Conservation (phyloP, 2,329 filamentous ascomycete genomes). For the Colletotrichum echinochloae region DNA sequence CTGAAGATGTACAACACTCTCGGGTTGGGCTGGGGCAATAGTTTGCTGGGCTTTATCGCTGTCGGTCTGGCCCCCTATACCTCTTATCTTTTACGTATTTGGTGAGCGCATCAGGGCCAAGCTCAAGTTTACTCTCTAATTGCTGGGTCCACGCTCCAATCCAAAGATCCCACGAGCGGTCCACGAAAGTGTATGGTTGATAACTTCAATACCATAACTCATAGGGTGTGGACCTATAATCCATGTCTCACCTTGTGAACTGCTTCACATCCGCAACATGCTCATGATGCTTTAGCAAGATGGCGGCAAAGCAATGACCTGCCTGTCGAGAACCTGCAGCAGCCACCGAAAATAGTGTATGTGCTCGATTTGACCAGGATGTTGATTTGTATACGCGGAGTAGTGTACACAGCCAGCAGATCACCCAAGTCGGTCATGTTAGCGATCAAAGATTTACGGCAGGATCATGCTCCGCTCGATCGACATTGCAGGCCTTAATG, state of each 20-base stretch:
- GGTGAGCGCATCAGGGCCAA: slow-evolving; percentile 51
- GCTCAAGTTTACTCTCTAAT: slow-evolving; percentile 35
- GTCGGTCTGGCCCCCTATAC: slow-evolving; percentile 53
- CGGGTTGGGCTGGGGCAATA: slow-evolving; percentile 58
- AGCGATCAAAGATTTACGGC: not conserved
- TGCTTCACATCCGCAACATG: too few relatives aligned
- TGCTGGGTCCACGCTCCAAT: too few relatives aligned
- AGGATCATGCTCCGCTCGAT: not conserved
- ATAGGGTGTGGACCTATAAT: not conserved
- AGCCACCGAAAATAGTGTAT: not conserved
- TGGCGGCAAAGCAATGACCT: not conserved
- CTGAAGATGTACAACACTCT: slow-evolving; percentile 54
- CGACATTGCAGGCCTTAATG: not conserved
- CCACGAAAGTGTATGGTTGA: not conserved
- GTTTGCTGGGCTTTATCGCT: slow-evolving; percentile 54
- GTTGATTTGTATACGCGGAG: too few relatives aligned
- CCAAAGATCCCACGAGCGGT: not conserved
- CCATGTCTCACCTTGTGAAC: not conserved
- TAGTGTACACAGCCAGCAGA: not conserved
- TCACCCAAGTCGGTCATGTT: not conserved
- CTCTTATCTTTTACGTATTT: slow-evolving; percentile 52
- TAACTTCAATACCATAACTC: not conserved
- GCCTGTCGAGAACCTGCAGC: not conserved
- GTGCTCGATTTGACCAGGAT: not conserved
- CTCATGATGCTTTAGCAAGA: too few relatives aligned